Percentiles rank a stretch among this genome's conserved stretches.
phyloP scores from a whole-genome alignment of 2,329 filamentous ascomycete genomes.

The Davidsoniella virescens region DNA sequence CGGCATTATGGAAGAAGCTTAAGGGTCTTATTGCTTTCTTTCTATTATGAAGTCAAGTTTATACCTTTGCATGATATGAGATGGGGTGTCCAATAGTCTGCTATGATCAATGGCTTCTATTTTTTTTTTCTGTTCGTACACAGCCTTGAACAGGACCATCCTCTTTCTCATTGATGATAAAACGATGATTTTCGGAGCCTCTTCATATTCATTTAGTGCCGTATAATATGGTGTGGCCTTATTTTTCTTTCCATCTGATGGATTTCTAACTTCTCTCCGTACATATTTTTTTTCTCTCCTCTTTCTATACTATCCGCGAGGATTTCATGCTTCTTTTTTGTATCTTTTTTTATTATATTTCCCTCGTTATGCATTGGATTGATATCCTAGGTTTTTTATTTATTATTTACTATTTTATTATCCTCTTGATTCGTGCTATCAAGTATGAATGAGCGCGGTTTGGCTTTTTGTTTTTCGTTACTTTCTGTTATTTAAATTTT shows the following conservation, averaged over 20 bases:
- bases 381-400: slow-evolving; percentile 2
- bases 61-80: too few relatives aligned
- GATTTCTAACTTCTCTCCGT: background rate
- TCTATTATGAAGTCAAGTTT: background rate
- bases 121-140: background rate
- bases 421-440: background rate
- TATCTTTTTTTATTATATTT: slow-evolving; percentile 3
- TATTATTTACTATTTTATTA: slow-evolving; percentile 7
- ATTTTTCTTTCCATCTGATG: background rate
- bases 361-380: background rate
- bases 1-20: slow-evolving; percentile 45
- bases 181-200: too few relatives aligned
- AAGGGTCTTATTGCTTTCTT: slow-evolving; percentile 5
- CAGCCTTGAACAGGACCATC: background rate
- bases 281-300: background rate
- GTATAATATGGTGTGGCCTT: background rate
- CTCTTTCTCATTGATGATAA: background rate
- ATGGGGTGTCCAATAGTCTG: too few relatives aligned
- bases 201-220: background rate
- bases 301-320: slow-evolving; percentile 1
- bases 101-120: background rate
- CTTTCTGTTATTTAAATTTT: slow-evolving; percentile 6
- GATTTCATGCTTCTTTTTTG: slow-evolving; percentile 7
- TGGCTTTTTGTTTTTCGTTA: slow-evolving; percentile 7
- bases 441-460: background rate